These are phyloP conservation scores for Aspergillus heteromorphus DNA, from an alignment of 495 filamentous ascomycete genomes.

Conservation along the genomic window DNA sequence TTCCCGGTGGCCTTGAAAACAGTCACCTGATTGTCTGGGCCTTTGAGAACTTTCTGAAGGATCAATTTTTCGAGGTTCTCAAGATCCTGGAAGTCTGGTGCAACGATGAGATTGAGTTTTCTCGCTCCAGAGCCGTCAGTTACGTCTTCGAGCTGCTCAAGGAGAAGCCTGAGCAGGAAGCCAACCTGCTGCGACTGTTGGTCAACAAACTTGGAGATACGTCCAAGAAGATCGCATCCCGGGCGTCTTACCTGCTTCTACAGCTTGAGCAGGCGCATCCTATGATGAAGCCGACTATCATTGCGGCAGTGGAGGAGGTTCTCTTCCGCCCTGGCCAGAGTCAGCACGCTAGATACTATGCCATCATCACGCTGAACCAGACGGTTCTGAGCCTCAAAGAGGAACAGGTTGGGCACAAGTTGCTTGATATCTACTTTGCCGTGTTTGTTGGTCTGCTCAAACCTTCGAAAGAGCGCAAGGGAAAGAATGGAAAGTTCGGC, in stretches of 20 bases:
- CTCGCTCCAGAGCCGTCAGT: slow-evolving; percentile 75
- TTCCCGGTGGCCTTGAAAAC: slow-evolving; percentile 66
- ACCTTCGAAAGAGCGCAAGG: slow-evolving; percentile 35
- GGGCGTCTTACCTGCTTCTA: slow-evolving; percentile 85
- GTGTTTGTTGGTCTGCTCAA: slow-evolving; percentile 76
- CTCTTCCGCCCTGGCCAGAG: slow-evolving; percentile 83
- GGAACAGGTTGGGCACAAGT: slow-evolving; percentile 69
- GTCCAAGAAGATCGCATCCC: slow-evolving; percentile 88
- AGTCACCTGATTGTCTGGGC: slow-evolving; percentile 82
- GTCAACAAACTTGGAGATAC: slow-evolving; percentile 95
- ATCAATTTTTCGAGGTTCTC: slow-evolving; percentile 82
- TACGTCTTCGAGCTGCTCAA: slow-evolving; percentile 85
- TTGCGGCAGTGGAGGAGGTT: slow-evolving; percentile 80
- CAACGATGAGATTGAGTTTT: slow-evolving; percentile 88
- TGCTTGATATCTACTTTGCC: slow-evolving; percentile 86
- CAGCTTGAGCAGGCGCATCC: slow-evolving; percentile 85
- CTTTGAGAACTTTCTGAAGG: slow-evolving; percentile 92
- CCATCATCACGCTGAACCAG: slow-evolving; percentile 93
- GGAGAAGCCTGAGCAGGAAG: slow-evolving; percentile 96
- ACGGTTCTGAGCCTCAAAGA: slow-evolving; percentile 83
- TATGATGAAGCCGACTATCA: slow-evolving; percentile 83
- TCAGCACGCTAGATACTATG: slow-evolving; percentile 87
- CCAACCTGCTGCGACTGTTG: slow-evolving; percentile 82
- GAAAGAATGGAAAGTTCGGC: slow-evolving; percentile 5
- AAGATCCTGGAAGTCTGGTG: slow-evolving; percentile 88